These are phyloP conservation scores for Kazachstania bromeliacearum DNA, from an alignment of 805 yeast species.

Conservation along the genomic window DNA sequence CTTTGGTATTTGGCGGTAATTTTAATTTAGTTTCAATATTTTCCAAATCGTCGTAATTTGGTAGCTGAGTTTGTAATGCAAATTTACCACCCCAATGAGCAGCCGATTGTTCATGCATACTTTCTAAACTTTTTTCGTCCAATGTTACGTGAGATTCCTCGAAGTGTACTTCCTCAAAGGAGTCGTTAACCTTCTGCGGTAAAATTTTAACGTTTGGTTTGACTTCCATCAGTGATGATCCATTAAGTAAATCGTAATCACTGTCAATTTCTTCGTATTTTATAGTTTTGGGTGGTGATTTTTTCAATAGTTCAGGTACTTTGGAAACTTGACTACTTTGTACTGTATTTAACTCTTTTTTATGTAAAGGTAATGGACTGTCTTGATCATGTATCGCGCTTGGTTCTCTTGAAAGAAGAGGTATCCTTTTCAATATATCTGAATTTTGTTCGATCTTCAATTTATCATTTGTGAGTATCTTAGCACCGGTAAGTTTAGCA, in stretches of 20 bases:
- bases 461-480: too few relatives aligned
- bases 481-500: not conserved
- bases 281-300: not conserved
- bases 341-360: too few relatives aligned
- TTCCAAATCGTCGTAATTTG: constrained; percentile 8
- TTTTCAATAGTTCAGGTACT: too few relatives aligned
- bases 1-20: constrained; percentile 17
- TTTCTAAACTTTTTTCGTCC: not conserved
- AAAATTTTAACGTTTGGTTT: not conserved
- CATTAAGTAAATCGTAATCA: not conserved
- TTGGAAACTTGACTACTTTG: not conserved
- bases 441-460: too few relatives aligned
- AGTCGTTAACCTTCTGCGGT: not conserved
- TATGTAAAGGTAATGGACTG: too few relatives aligned
- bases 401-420: too few relatives aligned
- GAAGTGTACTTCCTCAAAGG: not conserved
- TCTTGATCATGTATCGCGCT: too few relatives aligned
- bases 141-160: not conserved
- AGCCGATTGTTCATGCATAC: not conserved
- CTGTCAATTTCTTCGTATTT: not conserved
- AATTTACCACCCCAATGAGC: constrained; percentile 19
- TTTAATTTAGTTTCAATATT: constrained; percentile 9
- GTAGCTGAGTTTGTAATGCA: constrained; percentile 26
- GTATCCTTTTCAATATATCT: too few relatives aligned
- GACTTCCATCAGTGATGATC: not conserved